These are phyloP conservation scores for Neofusicoccum laricinum DNA, from an alignment of 2,329 filamentous ascomycete genomes.

Conservation along the genomic window DNA sequence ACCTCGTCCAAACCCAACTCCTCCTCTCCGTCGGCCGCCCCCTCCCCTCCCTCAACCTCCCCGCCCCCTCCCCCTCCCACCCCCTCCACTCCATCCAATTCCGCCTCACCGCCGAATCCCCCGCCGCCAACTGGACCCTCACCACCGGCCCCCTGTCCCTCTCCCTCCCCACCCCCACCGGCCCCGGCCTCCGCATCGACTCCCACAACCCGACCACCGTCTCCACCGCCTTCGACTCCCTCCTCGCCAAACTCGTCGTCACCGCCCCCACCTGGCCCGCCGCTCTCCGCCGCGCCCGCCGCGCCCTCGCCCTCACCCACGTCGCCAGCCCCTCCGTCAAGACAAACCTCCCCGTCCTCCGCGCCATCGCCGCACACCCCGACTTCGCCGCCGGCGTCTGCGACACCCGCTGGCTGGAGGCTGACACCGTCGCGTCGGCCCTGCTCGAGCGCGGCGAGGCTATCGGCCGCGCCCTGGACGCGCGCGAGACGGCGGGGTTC, in stretches of 20 bases:
- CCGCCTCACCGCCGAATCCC: slow-evolving; percentile 57
- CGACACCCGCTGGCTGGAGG: slow-evolving; percentile 59
- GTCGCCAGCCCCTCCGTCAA: slow-evolving; percentile 51
- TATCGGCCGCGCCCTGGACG: slow-evolving; percentile 17
- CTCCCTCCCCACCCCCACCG: slow-evolving; percentile 54
- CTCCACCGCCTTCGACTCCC: slow-evolving; percentile 56
- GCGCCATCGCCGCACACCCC: slow-evolving; percentile 50
- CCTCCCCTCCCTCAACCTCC: slow-evolving; percentile 23
- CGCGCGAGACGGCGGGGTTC: background rate
- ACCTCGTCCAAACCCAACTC: slow-evolving; percentile 56
- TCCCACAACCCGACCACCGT: slow-evolving; percentile 50
- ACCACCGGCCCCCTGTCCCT: slow-evolving; percentile 61
- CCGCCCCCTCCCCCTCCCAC: slow-evolving; percentile 28
- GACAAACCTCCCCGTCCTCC: slow-evolving; percentile 56
- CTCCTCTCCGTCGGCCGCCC: slow-evolving; percentile 51
- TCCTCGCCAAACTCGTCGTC: slow-evolving; percentile 59
- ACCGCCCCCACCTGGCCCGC: slow-evolving; percentile 54
- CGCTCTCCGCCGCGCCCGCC: slow-evolving; percentile 51
- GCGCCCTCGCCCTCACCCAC: slow-evolving; percentile 54
- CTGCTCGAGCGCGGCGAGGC: slow-evolving; percentile 37
- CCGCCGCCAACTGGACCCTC: slow-evolving; percentile 50
- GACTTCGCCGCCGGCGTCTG: slow-evolving; percentile 49
- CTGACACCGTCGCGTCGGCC: slow-evolving; percentile 38
- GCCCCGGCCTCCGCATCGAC: slow-evolving; percentile 55
- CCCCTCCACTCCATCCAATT: slow-evolving; percentile 53